A percentile compares a stretch with the other conserved stretches of the same genome.
These are phyloP conservation scores for Termitomyces sp. DNA, from an alignment of 768 basidiomycete species.

Conservation along the genomic window DNA sequence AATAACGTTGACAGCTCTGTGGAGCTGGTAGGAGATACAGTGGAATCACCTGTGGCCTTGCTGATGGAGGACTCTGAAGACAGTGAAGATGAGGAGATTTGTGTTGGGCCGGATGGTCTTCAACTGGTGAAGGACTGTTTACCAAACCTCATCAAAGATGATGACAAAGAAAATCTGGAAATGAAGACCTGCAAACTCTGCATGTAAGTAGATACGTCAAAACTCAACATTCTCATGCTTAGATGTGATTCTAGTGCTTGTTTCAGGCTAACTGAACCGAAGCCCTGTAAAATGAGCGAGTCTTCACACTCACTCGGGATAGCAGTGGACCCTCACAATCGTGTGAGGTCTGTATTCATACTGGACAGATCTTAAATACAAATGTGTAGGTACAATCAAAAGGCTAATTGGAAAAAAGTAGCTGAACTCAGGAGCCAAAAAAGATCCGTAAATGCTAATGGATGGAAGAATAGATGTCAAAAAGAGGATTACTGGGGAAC, in stretches of 20 bases:
- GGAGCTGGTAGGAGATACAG: background rate
- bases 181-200: conserved; percentile 47
- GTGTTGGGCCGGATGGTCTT: conserved; percentile 42
- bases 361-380: too few species aligned
- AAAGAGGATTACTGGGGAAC: too few species aligned
- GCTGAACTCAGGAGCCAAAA: too few species aligned
- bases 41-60: background rate
- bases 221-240: background rate
- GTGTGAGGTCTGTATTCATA: too few species aligned
- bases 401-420: too few species aligned
- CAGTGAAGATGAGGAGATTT: conserved; percentile 30
- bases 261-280: conserved; percentile 30
- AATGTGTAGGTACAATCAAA: too few species aligned
- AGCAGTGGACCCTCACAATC: too few species aligned
- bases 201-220: conserved; percentile 38
- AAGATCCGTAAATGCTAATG: too few species aligned
- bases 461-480: too few species aligned
- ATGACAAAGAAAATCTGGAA: conserved; percentile 27
- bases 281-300: too few species aligned
- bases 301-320: too few species aligned
- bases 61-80: background rate
- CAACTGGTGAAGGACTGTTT: conserved; percentile 41
- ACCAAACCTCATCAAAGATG: conserved; percentile 39
- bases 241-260: conserved; percentile 31
- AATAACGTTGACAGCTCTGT: background rate